Evolutionary conservation across 169 alveolate genomes (phyloP).

Genomic region (Plasmodium relictum): DNA sequence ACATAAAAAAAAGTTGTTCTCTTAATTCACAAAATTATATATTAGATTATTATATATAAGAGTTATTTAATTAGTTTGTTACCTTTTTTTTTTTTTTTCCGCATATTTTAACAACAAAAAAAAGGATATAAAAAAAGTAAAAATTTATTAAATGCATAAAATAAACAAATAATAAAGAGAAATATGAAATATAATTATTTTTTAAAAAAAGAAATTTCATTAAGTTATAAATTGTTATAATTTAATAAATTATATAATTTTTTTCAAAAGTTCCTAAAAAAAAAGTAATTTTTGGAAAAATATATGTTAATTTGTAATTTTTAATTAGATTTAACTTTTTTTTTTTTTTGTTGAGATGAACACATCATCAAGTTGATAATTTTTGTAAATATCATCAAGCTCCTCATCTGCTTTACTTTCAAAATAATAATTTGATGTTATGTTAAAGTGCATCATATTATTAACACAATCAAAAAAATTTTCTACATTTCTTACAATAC

Average conservation of each 20-base stretch:
- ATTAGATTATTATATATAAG: slow-evolving; percentile 23
- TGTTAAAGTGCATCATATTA: slow-evolving; percentile 59
- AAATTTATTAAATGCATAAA: too few species aligned
- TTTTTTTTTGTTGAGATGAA: slow-evolving; percentile 40
- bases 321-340: slow-evolving; percentile 1
- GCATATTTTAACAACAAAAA: too few species aligned
- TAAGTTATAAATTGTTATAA: too few species aligned
- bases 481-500: slow-evolving; percentile 57
- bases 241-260: too few species aligned
- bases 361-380: slow-evolving; percentile 41
- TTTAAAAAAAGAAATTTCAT: too few species aligned
- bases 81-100: neutral
- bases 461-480: slow-evolving; percentile 52
- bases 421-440: slow-evolving; percentile 71
- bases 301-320: neutral
- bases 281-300: too few species aligned
- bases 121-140: too few species aligned
- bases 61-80: neutral
- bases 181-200: too few species aligned
- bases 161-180: too few species aligned
- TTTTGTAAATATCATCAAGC: slow-evolving; percentile 5
- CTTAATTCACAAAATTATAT: slow-evolving; percentile 6
- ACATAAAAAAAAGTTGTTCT: slow-evolving; percentile 12
- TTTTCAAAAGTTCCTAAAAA: neutral
- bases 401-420: slow-evolving; percentile 16